Percentiles rank a stretch among this genome's conserved stretches.
These are phyloP conservation scores for Musa acuminata DNA, from an alignment of 176 grass and related monocot species.

Conservation along the genomic window DNA sequence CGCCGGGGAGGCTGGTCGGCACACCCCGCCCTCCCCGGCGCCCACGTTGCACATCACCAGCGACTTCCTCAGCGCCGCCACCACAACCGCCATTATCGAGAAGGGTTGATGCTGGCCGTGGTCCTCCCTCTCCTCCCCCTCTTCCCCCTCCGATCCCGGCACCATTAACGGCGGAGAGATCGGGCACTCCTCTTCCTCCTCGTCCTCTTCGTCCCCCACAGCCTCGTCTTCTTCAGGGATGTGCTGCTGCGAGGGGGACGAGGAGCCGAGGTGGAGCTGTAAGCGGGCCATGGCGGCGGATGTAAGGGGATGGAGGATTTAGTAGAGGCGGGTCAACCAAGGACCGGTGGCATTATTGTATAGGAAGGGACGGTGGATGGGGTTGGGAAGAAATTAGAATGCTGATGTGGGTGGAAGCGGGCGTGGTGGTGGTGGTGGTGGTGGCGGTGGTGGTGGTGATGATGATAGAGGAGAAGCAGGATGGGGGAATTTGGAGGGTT, in stretches of 20 bases:
- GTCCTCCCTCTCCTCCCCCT: not conserved
- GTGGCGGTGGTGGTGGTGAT: not conserved
- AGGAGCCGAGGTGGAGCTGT: slow-evolving; percentile 35
- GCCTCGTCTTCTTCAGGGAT: slow-evolving; percentile 22
- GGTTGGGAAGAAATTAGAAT: not conserved
- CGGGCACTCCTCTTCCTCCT: slow-evolving; percentile 37
- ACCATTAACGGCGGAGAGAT: slow-evolving; percentile 26
- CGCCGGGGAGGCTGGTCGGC: not conserved
- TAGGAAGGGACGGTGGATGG: not conserved
- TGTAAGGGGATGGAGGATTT: not conserved
- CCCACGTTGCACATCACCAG: slow-evolving; percentile 85
- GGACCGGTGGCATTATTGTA: no score
- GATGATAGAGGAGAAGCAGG: no score
- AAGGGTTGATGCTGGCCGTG: slow-evolving; percentile 19
- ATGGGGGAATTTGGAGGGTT: not conserved
- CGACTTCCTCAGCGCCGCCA: slow-evolving; percentile 67
- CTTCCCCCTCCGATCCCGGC: not conserved
- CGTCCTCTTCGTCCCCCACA: slow-evolving; percentile 17
- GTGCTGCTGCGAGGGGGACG: slow-evolving; percentile 30
- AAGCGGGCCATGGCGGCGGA: slow-evolving; percentile 46
- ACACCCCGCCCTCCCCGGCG: slow-evolving; percentile 20
- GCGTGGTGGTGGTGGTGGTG: slow-evolving; percentile 12
- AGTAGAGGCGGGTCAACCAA: not conserved
- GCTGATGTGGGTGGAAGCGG: slow-evolving; percentile 17
- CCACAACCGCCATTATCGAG: slow-evolving; percentile 52